Conservation (phyloP, 2,329 filamentous ascomycete species). For the Xenosphaeropsis pyriputrescens region DNA sequence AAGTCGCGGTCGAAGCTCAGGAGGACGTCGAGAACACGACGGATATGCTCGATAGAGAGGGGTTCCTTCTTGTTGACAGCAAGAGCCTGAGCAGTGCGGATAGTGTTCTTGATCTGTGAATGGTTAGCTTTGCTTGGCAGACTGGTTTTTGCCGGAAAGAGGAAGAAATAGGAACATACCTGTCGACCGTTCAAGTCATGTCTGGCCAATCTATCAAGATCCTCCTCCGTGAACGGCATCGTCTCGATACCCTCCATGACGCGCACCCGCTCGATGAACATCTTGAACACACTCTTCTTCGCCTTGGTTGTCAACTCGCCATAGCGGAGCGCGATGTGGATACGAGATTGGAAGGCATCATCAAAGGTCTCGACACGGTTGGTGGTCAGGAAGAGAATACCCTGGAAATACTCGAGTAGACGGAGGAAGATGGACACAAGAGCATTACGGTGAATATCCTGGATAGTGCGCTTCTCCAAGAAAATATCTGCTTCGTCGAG, state of each 20-base stretch:
- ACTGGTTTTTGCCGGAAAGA: not conserved
- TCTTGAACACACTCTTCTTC: conserved; percentile 67
- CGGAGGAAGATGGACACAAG: conserved; percentile 80
- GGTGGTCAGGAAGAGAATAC: conserved; percentile 79
- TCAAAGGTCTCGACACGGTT: conserved; percentile 83
- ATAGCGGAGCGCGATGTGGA: conserved; percentile 75
- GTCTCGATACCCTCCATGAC: conserved; percentile 45
- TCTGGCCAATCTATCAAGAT: conserved; percentile 51
- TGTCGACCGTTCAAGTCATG: conserved; percentile 56
- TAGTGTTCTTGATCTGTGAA: conserved; percentile 71
- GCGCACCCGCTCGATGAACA: conserved; percentile 64
- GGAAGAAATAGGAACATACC: conserved; percentile 22
- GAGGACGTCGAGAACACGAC: conserved; percentile 69
- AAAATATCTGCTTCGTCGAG: conserved; percentile 81
- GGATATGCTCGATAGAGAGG: conserved; percentile 67
- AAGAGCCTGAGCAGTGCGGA: conserved; percentile 69
- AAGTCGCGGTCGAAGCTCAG: conserved; percentile 74
- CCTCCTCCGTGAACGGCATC: conserved; percentile 48
- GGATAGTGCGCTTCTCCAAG: conserved; percentile 67
- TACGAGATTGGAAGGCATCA: conserved; percentile 77
- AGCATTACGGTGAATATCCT: conserved; percentile 74
- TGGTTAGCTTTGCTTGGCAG: not conserved
- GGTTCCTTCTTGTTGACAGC: conserved; percentile 60
- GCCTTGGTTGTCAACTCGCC: conserved; percentile 59
- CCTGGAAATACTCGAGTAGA: conserved; percentile 81